phyloP scores from a whole-genome alignment of 257 asterid species.

The Dorcoceras hygrometricum region DNA sequence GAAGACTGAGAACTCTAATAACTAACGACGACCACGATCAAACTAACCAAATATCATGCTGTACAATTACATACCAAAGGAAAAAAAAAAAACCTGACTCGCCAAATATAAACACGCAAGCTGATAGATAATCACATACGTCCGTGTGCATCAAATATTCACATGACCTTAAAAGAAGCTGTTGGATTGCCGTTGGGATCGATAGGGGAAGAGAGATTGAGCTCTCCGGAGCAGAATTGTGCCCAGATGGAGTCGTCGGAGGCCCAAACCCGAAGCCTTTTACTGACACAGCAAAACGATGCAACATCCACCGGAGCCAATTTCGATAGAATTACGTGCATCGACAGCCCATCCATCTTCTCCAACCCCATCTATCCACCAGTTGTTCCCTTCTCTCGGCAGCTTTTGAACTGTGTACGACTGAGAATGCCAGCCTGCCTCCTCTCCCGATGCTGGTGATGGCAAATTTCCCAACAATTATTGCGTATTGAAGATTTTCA shows the following conservation, averaged over 20 bases:
- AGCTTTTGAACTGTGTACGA: not conserved
- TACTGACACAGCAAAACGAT: conserved; percentile 58
- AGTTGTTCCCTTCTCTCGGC: not conserved
- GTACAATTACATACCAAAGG: not conserved
- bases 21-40: not conserved
- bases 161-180: conserved; percentile 60
- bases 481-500: too few species aligned
- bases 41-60: not conserved
- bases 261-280: conserved; percentile 55
- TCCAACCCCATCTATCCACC: conserved; percentile 50
- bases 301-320: conserved; percentile 57
- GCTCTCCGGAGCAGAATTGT: conserved; percentile 57
- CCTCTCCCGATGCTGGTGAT: too few species aligned
- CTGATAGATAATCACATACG: too few species aligned
- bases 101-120: too few species aligned
- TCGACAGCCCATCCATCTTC: conserved; percentile 61
- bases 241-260: conserved; percentile 83
- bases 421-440: not conserved
- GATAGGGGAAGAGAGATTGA: conserved; percentile 58
- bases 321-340: conserved; percentile 66
- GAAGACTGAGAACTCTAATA: not conserved
- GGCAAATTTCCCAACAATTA: too few species aligned
- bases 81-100: not conserved
- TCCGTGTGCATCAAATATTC: not conserved
- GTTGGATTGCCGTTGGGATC: conserved; percentile 57